These are phyloP conservation scores for Trichophyton simii DNA, from an alignment of 2,329 filamentous ascomycete species.

Conservation along the genomic window DNA sequence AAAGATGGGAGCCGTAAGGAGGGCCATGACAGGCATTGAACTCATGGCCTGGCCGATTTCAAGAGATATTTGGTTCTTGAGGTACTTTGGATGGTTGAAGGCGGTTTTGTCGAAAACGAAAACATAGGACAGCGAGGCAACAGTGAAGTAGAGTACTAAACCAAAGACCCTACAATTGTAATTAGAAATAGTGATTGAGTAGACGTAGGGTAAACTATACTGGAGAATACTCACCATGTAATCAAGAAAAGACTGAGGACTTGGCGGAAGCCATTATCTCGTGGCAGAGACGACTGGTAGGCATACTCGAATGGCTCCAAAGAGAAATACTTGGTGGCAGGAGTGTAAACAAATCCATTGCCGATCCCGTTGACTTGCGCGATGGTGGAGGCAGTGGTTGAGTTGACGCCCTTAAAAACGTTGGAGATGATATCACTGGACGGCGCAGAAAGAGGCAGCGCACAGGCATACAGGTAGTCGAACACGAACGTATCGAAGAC, in stretches of 20 bases:
- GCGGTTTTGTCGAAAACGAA: constrained; percentile 88
- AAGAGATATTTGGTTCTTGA: constrained; percentile 79
- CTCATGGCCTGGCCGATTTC: constrained; percentile 71
- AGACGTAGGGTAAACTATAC: not conserved
- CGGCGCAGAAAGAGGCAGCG: constrained; percentile 44
- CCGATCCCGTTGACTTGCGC: constrained; percentile 28
- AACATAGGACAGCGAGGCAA: constrained; percentile 69
- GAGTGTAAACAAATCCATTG: constrained; percentile 46
- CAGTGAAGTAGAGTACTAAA: constrained; percentile 69
- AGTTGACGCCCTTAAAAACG: constrained; percentile 44
- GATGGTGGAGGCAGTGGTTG: constrained; percentile 41
- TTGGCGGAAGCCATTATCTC: constrained; percentile 69
- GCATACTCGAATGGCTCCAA: constrained; percentile 62
- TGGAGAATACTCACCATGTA: constrained; percentile 54
- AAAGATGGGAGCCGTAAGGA: constrained; percentile 72
- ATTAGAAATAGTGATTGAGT: not conserved
- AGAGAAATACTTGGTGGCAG: constrained; percentile 56
- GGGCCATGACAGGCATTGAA: constrained; percentile 69
- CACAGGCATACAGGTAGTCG: constrained; percentile 62
- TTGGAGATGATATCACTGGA: constrained; percentile 38
- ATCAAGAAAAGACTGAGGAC: constrained; percentile 64
- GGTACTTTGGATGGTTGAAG: constrained; percentile 80
- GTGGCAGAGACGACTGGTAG: constrained; percentile 62
- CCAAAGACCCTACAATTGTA: constrained; percentile 61
- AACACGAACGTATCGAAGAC: constrained; percentile 67